Evolutionary conservation across 148 eudicot genomes (phyloP).

Genomic region (Vaccinium corymbosum): DNA sequence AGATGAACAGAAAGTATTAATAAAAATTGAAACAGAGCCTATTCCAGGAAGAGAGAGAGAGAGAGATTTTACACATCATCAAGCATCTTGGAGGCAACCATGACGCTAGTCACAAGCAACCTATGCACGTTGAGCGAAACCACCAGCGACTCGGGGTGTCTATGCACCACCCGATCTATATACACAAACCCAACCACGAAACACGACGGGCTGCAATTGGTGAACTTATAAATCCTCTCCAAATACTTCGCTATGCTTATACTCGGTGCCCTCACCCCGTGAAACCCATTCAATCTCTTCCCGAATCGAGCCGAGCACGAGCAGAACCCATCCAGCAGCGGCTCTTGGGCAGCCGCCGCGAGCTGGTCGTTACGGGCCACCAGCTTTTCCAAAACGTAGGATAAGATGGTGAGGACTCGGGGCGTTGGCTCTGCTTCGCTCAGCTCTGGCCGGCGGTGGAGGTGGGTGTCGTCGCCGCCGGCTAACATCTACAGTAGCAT

Average conservation of each 20-base stretch:
- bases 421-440: constrained; percentile 39
- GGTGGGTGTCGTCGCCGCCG: constrained; percentile 19
- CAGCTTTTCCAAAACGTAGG: constrained; percentile 54
- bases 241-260: constrained; percentile 75
- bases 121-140: constrained; percentile 83
- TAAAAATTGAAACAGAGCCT: no score
- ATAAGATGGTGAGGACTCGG: constrained; percentile 57
- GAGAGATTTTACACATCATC: constrained; percentile 68
- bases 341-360: neutral
- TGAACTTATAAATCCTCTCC: constrained; percentile 84
- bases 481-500: constrained; percentile 27
- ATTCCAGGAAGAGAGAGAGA: neutral
- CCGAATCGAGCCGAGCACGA: constrained; percentile 18
- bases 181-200: constrained; percentile 87
- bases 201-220: constrained; percentile 86
- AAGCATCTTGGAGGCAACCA: constrained; percentile 88
- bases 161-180: constrained; percentile 74
- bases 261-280: constrained; percentile 75
- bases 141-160: constrained; percentile 63
- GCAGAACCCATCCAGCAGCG: constrained; percentile 1
- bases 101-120: constrained; percentile 66
- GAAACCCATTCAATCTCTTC: constrained; percentile 58
- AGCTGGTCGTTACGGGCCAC: constrained; percentile 70
- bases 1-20: no score
- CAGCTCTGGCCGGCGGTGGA: constrained; percentile 21